Percentiles rank a stretch among this genome's conserved stretches.
Conservation (phyloP, 1,284 basidiomycete genomes). For the Cronartium quercuum region DNA sequence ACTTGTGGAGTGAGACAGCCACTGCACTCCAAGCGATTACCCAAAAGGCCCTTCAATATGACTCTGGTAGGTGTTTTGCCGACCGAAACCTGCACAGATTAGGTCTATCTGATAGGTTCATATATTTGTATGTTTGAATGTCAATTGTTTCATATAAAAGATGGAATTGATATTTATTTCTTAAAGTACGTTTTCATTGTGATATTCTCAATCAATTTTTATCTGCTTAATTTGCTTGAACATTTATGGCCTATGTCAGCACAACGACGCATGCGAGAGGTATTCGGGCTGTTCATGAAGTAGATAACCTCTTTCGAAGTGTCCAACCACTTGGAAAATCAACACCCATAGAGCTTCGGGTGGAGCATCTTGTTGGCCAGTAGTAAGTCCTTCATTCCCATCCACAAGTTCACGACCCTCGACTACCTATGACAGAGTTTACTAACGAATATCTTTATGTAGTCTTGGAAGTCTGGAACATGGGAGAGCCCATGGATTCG, state of each 20-base stretch:
- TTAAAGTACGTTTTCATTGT: constrained; percentile 1
- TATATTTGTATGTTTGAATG: no score
- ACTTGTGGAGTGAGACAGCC: background rate
- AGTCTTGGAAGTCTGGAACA: constrained; percentile 36
- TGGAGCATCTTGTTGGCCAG: background rate
- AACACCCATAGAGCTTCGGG: background rate
- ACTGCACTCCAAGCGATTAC: background rate
- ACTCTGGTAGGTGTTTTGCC: no score
- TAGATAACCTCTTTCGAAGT: background rate
- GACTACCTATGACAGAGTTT: no score
- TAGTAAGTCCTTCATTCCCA: background rate
- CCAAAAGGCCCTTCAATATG: no score
- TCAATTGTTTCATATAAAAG: background rate
- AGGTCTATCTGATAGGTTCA: no score
- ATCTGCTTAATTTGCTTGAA: background rate
- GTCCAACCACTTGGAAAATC: background rate
- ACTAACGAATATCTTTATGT: no score
- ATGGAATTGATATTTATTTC: background rate
- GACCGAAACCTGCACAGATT: no score
- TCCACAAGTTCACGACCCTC: no score
- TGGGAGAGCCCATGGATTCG: constrained; percentile 47
- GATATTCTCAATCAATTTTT: background rate
- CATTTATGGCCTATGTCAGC: background rate
- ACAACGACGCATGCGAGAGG: background rate
- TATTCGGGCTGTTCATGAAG: background rate